A percentile compares a stretch with the other conserved stretches of the same genome.
These are phyloP conservation scores for Neofusicoccum laricinum DNA, from an alignment of 2,329 filamentous ascomycete genomes.

Conservation along the genomic window DNA sequence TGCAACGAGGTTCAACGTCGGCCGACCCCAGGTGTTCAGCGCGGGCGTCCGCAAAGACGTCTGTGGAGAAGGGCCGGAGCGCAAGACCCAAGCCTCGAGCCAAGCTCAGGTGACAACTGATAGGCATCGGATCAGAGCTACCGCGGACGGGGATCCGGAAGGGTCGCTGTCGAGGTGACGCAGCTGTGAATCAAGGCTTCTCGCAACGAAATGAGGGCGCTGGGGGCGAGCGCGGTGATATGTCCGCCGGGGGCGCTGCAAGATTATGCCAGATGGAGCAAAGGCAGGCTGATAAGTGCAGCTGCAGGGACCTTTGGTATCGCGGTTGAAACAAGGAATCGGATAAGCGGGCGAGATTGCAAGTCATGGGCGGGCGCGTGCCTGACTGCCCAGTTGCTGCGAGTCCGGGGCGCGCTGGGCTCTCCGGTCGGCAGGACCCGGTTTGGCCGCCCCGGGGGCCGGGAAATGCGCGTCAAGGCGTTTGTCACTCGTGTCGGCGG, in stretches of 20 bases:
- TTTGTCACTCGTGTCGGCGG: constrained; percentile 5
- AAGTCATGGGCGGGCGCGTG: constrained; percentile 2
- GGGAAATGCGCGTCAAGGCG: neutral
- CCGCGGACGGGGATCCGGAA: neutral
- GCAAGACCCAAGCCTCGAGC: neutral
- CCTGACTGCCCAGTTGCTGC: neutral
- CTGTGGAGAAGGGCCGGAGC: neutral
- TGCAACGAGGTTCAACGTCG: too few relatives aligned
- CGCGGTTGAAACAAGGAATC: neutral
- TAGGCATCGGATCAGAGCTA: neutral
- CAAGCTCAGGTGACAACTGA: neutral
- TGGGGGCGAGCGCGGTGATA: neutral
- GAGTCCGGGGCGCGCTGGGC: too few relatives aligned
- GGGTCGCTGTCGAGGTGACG: neutral
- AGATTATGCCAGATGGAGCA: neutral
- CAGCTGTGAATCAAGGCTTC: neutral
- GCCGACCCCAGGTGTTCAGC: neutral
- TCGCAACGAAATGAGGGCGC: neutral
- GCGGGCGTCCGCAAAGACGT: neutral
- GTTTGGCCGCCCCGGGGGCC: neutral
- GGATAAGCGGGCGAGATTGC: neutral
- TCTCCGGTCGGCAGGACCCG: neutral
- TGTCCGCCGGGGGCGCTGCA: neutral
- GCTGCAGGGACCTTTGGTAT: neutral
- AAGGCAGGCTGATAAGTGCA: neutral